Evolutionary conservation across 805 yeast species (phyloP).

Genomic region (Maudiozyma pseudohumilis): DNA sequence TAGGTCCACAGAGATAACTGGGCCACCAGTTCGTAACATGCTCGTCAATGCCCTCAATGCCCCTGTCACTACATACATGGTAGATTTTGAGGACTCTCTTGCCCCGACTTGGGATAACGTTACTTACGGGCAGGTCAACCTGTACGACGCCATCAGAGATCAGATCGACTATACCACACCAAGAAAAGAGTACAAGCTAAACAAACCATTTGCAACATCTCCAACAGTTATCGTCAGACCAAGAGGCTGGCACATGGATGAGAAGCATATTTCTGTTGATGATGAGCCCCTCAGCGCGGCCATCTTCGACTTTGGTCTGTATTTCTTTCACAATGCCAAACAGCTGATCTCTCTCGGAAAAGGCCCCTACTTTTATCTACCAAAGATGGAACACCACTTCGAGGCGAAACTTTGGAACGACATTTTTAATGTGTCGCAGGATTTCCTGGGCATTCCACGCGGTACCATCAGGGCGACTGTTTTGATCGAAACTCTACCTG

Average conservation of each 20-base stretch:
- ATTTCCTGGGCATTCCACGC: slow-evolving; percentile 53
- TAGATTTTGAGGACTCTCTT: slow-evolving; percentile 77
- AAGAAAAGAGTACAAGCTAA: slow-evolving; percentile 35
- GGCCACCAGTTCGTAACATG: slow-evolving; percentile 81
- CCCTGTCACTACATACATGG: slow-evolving; percentile 72
- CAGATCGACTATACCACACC: slow-evolving; percentile 42
- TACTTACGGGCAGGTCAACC: slow-evolving; percentile 71
- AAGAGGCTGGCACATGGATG: slow-evolving; percentile 81
- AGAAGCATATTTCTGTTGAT: slow-evolving; percentile 59
- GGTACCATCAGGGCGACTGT: slow-evolving; percentile 78
- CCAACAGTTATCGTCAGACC: slow-evolving; percentile 80
- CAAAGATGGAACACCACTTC: slow-evolving; percentile 78
- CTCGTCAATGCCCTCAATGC: slow-evolving; percentile 73
- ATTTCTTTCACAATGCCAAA: slow-evolving; percentile 65
- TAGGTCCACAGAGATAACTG: slow-evolving; percentile 75
- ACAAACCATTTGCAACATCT: slow-evolving; percentile 33
- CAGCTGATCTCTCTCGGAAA: slow-evolving; percentile 51
- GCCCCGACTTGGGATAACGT: slow-evolving; percentile 78
- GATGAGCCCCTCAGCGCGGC: slow-evolving; percentile 73
- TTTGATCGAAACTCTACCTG: slow-evolving; percentile 74
- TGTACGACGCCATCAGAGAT: slow-evolving; percentile 67
- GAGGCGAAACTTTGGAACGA: slow-evolving; percentile 82
- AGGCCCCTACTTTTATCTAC: slow-evolving; percentile 76
- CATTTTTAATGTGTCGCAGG: slow-evolving; percentile 67
- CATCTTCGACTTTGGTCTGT: slow-evolving; percentile 68